Base-by-base conservation (phyloP, 2,329 filamentous ascomycete genomes). In the Macrophomina phaseolina region DNA sequence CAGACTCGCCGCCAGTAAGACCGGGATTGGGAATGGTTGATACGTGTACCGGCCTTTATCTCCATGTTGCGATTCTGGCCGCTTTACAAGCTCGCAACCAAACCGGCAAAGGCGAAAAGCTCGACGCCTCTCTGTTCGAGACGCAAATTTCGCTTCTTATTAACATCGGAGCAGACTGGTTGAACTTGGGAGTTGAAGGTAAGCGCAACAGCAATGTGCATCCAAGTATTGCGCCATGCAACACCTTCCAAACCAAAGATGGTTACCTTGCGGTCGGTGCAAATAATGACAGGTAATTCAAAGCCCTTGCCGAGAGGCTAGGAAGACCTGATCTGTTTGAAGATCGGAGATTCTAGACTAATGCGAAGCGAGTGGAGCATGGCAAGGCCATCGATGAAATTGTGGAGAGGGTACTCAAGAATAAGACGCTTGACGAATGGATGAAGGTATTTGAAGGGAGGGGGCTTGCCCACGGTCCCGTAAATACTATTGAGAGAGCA, bases 201-300 rank as follows among this genome's bases (percentile, higher is more conserved):
- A 71, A 80, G 63, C 77, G 81, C 9, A 83, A 78, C 74, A 82
- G 82, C 4, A 81, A 80, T 5, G 79, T 75, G 28, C 82, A 84
- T 73, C 81, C 82, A 0, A 82, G 77, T 42, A 80, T 83, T 38
- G 82, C 81, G 11, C 82, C 82, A 1, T 85, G 83, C 63, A 77
- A 83, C 66, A 80, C 80, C 0, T 84, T 78, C 72, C 71, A 75
- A 67, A 79, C 77, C 8, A 77, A 76, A 48, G 74, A 78, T 65
- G 67, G 69, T 1, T 75, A 74, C 66, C 63, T 79, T 8, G 73
- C 75, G 6, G 69, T 73, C n/a, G 76, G 75, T 18, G 76, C 75
- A 4, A 76, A 73, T 34, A 81, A 79, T 66, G 75, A 80, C 51
- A 70, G 75, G 16, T 78, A 80, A 61, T 81, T 78, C 66, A 76